Base-by-base conservation (phyloP, 1,284 basidiomycete genomes). In the Laetiporus sulphureus region DNA sequence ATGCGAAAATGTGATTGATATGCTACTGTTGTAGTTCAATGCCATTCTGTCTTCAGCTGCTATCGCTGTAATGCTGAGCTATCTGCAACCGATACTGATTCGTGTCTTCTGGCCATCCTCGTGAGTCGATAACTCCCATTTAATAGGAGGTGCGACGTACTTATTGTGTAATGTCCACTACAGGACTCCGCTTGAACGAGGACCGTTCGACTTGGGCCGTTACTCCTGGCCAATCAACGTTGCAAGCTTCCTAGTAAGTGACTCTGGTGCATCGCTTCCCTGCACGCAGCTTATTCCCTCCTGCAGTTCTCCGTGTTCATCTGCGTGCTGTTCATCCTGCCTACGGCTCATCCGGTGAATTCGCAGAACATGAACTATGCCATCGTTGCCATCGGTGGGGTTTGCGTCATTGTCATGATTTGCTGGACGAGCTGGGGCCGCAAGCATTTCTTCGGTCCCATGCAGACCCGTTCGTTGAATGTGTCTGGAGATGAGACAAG, bases 351-450 rank as follows among this genome's bases (percentile, higher is more conserved):
- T 33, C 81, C 79, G 1, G 77, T 78, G 22, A 74, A 65, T n/a
- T 49, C 65, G 34, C 53, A 68, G 42, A 77, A 78, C 59, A 83
- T 83, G 79, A 82, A 82, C 57, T 82, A 81, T 49, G 65, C 76
- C 2, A 61, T 76, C 34, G 68, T 77, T 1, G 72, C 72, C 3
- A 63, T 77, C 16, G 73, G 73, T 2, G 69, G 62, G 0, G 59
- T 77, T 5, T 48, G 68, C 15, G 32, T 70, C 15, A 50, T 73
- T 31, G 65, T 75, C 7, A 53, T 53, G 5, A 25, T 61, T 1
- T 66, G 63, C n/a, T 72, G 70, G 73, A 20, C 62, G 2, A 41
- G 60, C 23, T 74, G 72, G 63, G 64, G 64, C 1, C 48, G 57
- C 13, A 49, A 40, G 22, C 55, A 51, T 33, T 66, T 65, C 46